Base-by-base conservation (phyloP, 2,329 filamentous ascomycete genomes). In the Pseudocercospora crystallina region DNA sequence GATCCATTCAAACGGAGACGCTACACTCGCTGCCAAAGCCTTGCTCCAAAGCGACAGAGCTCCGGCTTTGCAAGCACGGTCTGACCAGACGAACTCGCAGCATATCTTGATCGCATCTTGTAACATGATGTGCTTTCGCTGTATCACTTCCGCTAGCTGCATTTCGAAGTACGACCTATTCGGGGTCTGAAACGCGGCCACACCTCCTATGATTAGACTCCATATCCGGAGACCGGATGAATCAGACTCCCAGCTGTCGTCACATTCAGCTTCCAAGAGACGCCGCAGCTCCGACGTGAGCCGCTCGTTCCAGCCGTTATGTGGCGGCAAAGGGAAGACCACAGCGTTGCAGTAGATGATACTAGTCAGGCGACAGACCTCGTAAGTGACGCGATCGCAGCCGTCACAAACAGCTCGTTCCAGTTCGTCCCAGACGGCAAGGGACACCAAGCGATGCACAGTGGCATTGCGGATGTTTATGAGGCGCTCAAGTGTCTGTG, bases 331-430 rank as follows among this genome's bases (percentile, higher is more conserved):
- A n/a, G 26, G 17, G 26, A 44, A 44, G 13, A 50, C 31, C 26
- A 35, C 33, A 8, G 47, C 47, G 29, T 44, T 50, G 32, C 40
- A 44, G 12, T 50, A 50, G n/a, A 50, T 50, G 2, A 50, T 15
- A 34, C 40, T 29, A 10, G 41, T 45, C 9, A 50, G 8, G 5
- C 47, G 33, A 31, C 47, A 50, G n/a, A 32, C 13, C 30, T 50
- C 47, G 34, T 50, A 50, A 12, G 42, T 33, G 8, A 40, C 15
- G 8, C 41, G 40, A 5, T 32, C 35, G 14, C 7, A 13, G 26
- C 36, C 8, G 5, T n/a, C 11, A 26, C 4, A 26, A 26, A 7
- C 3, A 4, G 20, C 30, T 45, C 14, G 12, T 9, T 4, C 4
- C n/a, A 50, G 8, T 11, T 50, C 41, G 12, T 39, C 34, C 47